A percentile compares a stretch with the other conserved stretches of the same genome.
Evolutionary conservation across 2,329 filamentous ascomycete species (phyloP).

Genomic region (Alternaria sp.): DNA sequence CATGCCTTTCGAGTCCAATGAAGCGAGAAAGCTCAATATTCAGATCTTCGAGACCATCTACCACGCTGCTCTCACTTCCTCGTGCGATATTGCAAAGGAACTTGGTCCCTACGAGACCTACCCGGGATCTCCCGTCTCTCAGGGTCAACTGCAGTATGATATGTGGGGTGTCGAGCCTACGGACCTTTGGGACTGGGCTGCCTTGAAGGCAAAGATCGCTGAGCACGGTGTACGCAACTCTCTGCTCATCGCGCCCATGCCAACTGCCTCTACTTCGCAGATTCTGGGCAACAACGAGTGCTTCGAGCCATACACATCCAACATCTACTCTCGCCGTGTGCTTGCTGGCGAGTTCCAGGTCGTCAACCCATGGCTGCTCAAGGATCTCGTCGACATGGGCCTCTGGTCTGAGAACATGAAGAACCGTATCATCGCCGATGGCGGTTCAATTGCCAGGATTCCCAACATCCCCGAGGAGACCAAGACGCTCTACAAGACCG

Average conservation of each 20-base stretch:
- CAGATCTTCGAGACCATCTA: constrained; percentile 99
- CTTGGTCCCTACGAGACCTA: constrained; percentile 89
- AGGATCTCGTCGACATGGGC: constrained; percentile 96
- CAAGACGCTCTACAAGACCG: constrained; percentile 98
- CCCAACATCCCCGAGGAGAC: constrained; percentile 95
- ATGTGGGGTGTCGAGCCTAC: constrained; percentile 97
- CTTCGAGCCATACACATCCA: constrained; percentile 99
- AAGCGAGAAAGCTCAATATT: constrained; percentile 92
- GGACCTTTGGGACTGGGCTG: constrained; percentile 95
- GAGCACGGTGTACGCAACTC: constrained; percentile 95
- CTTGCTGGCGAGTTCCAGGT: constrained; percentile 99
- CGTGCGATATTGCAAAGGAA: constrained; percentile 82
- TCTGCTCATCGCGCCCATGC: constrained; percentile 94
- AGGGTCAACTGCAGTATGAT: constrained; percentile 96
- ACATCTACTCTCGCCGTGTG: constrained; percentile 99
- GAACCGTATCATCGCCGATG: constrained; percentile 98
- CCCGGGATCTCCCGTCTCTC: constrained; percentile 89
- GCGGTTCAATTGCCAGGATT: constrained; percentile 94
- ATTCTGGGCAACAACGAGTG: constrained; percentile 99
- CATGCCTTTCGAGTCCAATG: constrained; percentile 94
- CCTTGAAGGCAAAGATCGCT: constrained; percentile 88
- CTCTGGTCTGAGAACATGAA: constrained; percentile 99
- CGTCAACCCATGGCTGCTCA: constrained; percentile 97
- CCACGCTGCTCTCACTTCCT: constrained; percentile 90
- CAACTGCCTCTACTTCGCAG: constrained; percentile 94